Evolutionary conservation across 345 rosid species (phyloP).

Genomic region (Gossypium bickii): DNA sequence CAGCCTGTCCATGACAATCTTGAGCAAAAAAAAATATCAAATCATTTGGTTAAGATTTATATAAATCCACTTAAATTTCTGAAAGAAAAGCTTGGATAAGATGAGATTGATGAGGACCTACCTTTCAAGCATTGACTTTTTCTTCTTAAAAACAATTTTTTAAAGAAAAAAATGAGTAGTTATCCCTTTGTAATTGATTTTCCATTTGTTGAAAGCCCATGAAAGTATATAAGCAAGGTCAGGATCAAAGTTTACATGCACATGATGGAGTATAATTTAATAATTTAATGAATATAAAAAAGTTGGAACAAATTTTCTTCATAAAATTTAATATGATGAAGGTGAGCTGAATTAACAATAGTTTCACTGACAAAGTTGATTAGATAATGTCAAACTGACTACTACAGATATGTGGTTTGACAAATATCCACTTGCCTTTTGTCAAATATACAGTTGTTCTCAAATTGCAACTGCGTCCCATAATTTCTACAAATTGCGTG

Average conservation of each 20-base stretch:
- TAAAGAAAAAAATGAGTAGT: not conserved
- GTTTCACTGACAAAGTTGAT: not conserved
- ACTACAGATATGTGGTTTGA: not conserved
- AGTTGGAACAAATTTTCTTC: too few species aligned
- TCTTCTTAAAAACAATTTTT: not conserved
- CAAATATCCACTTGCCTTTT: not conserved
- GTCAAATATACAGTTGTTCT: not conserved
- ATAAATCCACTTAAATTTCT: not conserved
- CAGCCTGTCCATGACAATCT: too few species aligned
- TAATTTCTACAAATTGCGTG: not conserved
- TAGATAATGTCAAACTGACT: too few species aligned
- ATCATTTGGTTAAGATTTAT: not conserved
- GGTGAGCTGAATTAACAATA: not conserved
- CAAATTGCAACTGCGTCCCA: not conserved
- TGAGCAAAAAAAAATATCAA: too few species aligned
- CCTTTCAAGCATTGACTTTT: not conserved
- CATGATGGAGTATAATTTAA: too few species aligned
- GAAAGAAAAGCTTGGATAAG: not conserved
- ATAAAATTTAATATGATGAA: not conserved
- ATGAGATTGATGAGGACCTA: not conserved
- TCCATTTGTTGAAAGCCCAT: not conserved
- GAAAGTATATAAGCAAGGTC: too few species aligned
- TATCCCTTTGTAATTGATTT: not conserved
- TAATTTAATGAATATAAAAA: too few species aligned
- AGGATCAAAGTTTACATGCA: too few species aligned